Conservation (phyloP, 257 asterid species). For the Solanum corneliomulleri region DNA sequence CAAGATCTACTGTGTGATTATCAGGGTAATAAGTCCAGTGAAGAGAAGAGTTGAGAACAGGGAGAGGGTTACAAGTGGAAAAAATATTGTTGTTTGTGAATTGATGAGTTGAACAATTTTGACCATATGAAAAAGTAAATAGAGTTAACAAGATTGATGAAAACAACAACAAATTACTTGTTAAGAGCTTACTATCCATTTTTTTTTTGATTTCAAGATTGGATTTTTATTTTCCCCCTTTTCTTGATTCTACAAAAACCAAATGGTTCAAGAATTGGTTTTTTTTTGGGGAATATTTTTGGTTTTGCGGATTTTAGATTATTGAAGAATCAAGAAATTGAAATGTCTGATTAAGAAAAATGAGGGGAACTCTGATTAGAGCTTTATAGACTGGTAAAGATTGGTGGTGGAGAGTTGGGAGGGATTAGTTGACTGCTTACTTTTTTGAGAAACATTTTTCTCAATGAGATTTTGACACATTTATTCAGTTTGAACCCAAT, state of each 20-base stretch:
- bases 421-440: not conserved
- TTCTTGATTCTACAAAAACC: not conserved
- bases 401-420: not conserved
- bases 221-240: not conserved
- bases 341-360: not conserved
- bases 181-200: conserved; percentile 11
- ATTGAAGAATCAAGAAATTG: not conserved
- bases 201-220: not conserved
- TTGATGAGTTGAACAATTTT: conserved; percentile 5
- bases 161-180: conserved; percentile 2
- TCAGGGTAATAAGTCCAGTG: conserved; percentile 1
- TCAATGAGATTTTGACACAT: not conserved
- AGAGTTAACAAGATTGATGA: conserved; percentile 1
- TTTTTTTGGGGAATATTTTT: not conserved
- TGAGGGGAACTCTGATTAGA: not conserved
- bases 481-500: not conserved
- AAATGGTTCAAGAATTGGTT: not conserved
- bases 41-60: not conserved
- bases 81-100: not conserved
- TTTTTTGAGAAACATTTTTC: no score
- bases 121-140: conserved; percentile 9
- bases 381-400: not conserved
- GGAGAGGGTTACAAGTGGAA: not conserved
- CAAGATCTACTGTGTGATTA: conserved; percentile 5
- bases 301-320: not conserved